Evolutionary conservation across 176 grass and related monocot species (phyloP), one percentile per base, ranked within the genome.

Genomic region (Saccharum officinarum): DNA sequence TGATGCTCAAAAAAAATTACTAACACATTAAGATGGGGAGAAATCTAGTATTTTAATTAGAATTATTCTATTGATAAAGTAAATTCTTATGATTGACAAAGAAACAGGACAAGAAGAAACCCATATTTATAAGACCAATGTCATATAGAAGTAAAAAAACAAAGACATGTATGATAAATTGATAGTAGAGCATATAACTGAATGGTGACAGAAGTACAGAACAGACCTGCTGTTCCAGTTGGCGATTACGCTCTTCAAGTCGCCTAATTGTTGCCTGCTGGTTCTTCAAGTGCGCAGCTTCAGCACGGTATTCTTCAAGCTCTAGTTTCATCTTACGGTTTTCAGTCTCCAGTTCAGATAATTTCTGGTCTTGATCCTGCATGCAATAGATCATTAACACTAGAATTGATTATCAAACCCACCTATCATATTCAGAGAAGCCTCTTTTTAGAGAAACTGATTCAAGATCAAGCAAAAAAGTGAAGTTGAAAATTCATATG

Each of bases 291-390:
- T 99, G 97, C 0, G 92, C 89, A 79, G 97, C 80, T 99, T 99
- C 97, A 26, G 93, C 84, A 41, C 93, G 88, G 52, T 92, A 99
- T 81, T 99, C 97, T 87, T 99, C 97, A 73, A 99, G 93, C 75
- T 99, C 97, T 80, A 99, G 92, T 73, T 99, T 99, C 93, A 99
- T 99, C 85, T 99, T 99, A 85, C 93, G 83, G 82, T 96, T 99
- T 83, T 96, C 97, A 85, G 92, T 91, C 70, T 99, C 97, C 44
- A 99, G 60, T 94, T 99, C 97, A 86, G 86, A 92, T 78, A 99
- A 33, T 80, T 96, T 99, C 84, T 99, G 93, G n/a, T 99, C 93
- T 91, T 96, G 93, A 70, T 99, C 97, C 97, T 99, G 76, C 65
- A 80, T 69, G 80, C 17, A 52, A 75, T 70, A 87, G 30, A 84